phyloP scores from a whole-genome alignment of 108 stramenopile genomes.

The Seminavis robusta region DNA sequence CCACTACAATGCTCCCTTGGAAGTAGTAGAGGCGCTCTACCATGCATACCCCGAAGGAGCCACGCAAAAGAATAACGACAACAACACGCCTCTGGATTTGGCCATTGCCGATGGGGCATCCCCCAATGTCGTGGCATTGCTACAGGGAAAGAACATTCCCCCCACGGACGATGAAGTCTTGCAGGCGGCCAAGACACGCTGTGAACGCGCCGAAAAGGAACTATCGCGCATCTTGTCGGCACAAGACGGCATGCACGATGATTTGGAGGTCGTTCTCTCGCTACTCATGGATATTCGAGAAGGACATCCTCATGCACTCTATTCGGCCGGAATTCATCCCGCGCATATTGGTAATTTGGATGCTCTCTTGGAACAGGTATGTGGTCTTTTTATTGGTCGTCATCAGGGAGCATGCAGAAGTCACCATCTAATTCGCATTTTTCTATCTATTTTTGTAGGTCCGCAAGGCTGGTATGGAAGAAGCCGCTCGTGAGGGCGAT shows the following conservation, averaged over 20 bases:
- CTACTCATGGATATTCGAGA: slow-evolving; percentile 76
- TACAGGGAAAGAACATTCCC: slow-evolving; percentile 78
- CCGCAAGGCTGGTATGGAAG: slow-evolving; percentile 73
- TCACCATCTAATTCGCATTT: slow-evolving; percentile 1
- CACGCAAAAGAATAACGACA: slow-evolving; percentile 80
- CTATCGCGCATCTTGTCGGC: slow-evolving; percentile 54
- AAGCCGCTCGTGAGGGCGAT: slow-evolving; percentile 42
- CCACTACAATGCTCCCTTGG: slow-evolving; percentile 82
- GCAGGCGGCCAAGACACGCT: slow-evolving; percentile 62
- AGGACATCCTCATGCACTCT: slow-evolving; percentile 74
- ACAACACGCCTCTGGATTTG: slow-evolving; percentile 81
- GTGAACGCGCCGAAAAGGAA: slow-evolving; percentile 79
- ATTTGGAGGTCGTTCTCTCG: slow-evolving; percentile 66
- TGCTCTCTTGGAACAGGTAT: slow-evolving; percentile 72
- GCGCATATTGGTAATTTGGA: slow-evolving; percentile 58
- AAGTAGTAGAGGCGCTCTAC: slow-evolving; percentile 81
- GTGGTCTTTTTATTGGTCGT: slow-evolving; percentile 6
- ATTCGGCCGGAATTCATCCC: slow-evolving; percentile 81
- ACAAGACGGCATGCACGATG: slow-evolving; percentile 61
- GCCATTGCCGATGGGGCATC: slow-evolving; percentile 84
- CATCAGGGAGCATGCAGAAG: background rate
- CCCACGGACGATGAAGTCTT: slow-evolving; percentile 78
- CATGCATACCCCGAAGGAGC: slow-evolving; percentile 84
- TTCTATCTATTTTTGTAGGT: slow-evolving; percentile 27
- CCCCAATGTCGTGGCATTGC: slow-evolving; percentile 74